These are phyloP conservation scores for Rhizopogon rudus DNA, from an alignment of 768 basidiomycete genomes.

Conservation along the genomic window DNA sequence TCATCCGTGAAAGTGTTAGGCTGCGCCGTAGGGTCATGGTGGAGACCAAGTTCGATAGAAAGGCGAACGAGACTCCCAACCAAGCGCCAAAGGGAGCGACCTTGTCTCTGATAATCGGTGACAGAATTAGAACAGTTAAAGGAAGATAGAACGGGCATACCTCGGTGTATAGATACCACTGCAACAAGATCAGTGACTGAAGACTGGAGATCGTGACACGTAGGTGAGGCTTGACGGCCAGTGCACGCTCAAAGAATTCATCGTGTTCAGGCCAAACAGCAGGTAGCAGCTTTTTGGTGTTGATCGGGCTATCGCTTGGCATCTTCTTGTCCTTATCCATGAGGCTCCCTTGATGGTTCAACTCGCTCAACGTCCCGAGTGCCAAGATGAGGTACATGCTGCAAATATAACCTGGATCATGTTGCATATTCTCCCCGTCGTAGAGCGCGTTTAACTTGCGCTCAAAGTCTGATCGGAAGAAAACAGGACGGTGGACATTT, in stretches of 20 bases:
- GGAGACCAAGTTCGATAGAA: slow-evolving; percentile 78
- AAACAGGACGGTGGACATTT: slow-evolving; percentile 78
- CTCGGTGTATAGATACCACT: slow-evolving; percentile 90
- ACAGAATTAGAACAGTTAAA: slow-evolving; percentile 3
- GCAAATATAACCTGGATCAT: slow-evolving; percentile 78
- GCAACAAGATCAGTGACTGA: slow-evolving; percentile 78
- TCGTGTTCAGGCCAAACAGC: slow-evolving; percentile 72
- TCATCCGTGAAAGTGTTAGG: slow-evolving; percentile 60
- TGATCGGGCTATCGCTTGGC: slow-evolving; percentile 26
- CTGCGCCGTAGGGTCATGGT: slow-evolving; percentile 77
- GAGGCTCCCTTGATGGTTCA: slow-evolving; percentile 64
- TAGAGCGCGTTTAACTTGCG: slow-evolving; percentile 63
- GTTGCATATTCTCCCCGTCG: slow-evolving; percentile 42
- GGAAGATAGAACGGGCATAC: slow-evolving; percentile 32
- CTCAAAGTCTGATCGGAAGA: slow-evolving; percentile 64
- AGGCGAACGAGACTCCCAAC: slow-evolving; percentile 82
- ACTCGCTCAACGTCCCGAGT: slow-evolving; percentile 76
- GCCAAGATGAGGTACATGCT: slow-evolving; percentile 74
- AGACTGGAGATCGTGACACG: slow-evolving; percentile 78
- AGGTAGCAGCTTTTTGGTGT: slow-evolving; percentile 56
- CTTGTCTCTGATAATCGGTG: slow-evolving; percentile 59
- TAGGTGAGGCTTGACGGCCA: slow-evolving; percentile 75
- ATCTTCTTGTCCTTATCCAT: slow-evolving; percentile 41
- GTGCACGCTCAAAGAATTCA: slow-evolving; percentile 78
- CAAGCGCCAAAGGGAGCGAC: slow-evolving; percentile 84